Conservation (phyloP, 331 rosid genomes). For the Prunus yedoensis region DNA sequence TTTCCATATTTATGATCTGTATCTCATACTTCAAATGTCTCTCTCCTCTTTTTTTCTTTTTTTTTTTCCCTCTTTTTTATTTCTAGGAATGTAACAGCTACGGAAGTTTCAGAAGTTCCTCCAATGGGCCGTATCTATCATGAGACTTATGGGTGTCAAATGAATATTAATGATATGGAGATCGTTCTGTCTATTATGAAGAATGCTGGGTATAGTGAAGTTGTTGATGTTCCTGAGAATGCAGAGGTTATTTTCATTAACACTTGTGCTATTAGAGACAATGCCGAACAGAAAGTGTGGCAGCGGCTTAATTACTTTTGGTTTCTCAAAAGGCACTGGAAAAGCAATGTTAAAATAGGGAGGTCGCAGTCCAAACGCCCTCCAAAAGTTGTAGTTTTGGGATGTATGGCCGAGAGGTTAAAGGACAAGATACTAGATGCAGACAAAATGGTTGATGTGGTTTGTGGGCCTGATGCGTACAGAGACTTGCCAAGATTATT, state of each 20-base stretch:
- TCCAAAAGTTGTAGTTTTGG: slow-evolving; percentile 93
- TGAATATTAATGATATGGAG: slow-evolving; percentile 99
- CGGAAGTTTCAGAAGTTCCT: slow-evolving; percentile 57
- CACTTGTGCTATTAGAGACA: slow-evolving; percentile 97
- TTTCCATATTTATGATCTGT: not conserved
- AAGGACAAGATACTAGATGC: slow-evolving; percentile 92
- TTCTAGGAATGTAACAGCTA: slow-evolving; percentile 46
- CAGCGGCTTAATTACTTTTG: slow-evolving; percentile 98
- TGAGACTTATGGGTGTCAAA: slow-evolving; percentile 97
- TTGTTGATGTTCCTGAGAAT: slow-evolving; percentile 75
- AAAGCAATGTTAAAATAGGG: slow-evolving; percentile 72
- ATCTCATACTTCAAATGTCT: slow-evolving; percentile 5
- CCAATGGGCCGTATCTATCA: slow-evolving; percentile 81
- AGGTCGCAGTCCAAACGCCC: slow-evolving; percentile 68
- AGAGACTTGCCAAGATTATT: slow-evolving; percentile 81
- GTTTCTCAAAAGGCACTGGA: slow-evolving; percentile 98
- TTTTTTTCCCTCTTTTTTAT: not conserved
- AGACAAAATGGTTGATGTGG: slow-evolving; percentile 97
- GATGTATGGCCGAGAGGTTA: slow-evolving; percentile 99
- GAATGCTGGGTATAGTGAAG: slow-evolving; percentile 73
- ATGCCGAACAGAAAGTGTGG: slow-evolving; percentile 98
- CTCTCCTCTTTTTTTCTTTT: not conserved
- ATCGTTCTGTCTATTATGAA: slow-evolving; percentile 86
- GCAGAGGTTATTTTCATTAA: slow-evolving; percentile 94
- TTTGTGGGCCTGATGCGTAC: slow-evolving; percentile 98